These are phyloP conservation scores for Aegilops longissima DNA, from an alignment of 176 grass and related monocot species.

Conservation along the genomic window DNA sequence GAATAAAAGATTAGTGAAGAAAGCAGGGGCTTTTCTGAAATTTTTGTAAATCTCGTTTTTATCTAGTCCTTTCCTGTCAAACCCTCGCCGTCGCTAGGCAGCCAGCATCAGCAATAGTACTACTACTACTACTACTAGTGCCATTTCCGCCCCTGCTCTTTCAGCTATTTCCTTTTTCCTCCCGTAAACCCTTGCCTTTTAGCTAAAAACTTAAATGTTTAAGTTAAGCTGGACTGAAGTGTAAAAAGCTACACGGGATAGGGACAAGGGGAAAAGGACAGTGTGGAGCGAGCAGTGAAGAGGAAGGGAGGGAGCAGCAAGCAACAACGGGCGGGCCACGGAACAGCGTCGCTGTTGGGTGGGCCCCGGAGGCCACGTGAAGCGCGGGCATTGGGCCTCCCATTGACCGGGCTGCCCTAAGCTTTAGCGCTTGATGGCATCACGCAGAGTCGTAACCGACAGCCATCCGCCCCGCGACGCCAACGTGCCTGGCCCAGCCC, in stretches of 20 bases:
- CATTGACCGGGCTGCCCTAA: slow-evolving; percentile 7
- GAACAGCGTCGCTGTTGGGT: slow-evolving; percentile 25
- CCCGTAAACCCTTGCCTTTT: not conserved
- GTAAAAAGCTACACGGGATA: not conserved
- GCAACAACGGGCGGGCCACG: slow-evolving; percentile 15
- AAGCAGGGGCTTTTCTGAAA: slow-evolving; percentile 30
- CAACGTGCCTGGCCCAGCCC: slow-evolving; percentile 14
- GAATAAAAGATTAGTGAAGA: slow-evolving; percentile 33
- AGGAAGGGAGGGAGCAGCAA: not conserved
- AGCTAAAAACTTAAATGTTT: not conserved
- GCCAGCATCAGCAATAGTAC: not conserved
- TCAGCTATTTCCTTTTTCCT: not conserved
- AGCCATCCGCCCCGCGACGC: slow-evolving; percentile 21
- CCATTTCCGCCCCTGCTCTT: not conserved
- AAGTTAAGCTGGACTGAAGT: not conserved
- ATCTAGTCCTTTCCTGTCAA: not conserved
- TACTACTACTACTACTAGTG: not conserved
- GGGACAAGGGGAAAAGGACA: not conserved
- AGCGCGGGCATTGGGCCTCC: slow-evolving; percentile 26
- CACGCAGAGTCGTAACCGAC: not conserved
- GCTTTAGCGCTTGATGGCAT: not conserved
- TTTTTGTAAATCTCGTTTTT: slow-evolving; percentile 41
- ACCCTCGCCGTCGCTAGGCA: not conserved
- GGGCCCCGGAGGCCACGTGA: slow-evolving; percentile 37
- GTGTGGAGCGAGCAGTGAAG: slow-evolving; percentile 16